Evolutionary conservation across 805 yeast genomes (phyloP), one percentile per base, ranked within the genome.

Genomic region (Kodamaea nitidulidarum): DNA sequence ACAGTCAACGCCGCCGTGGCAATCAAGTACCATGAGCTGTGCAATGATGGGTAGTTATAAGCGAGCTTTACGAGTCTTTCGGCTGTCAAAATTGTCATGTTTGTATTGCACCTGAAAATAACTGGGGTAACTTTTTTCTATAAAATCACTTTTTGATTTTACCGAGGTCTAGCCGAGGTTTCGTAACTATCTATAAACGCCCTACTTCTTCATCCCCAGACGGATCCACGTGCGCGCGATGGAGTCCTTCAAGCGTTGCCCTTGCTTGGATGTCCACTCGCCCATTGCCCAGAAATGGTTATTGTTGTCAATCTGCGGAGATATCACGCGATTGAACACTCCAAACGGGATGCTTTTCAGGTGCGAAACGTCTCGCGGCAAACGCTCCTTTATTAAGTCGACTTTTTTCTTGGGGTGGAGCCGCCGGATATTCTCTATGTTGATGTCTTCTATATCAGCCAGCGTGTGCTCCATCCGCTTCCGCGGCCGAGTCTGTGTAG

Each of bases 1-100:
- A 82, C 88, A 2, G 91, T 77, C 35, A 88, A 70, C 7, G 95
- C 77, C 0, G 91, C 84, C 7, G 93, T 84, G 0, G 95, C 91
- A 15, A 88, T 65, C 27, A 79, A 63, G 54, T 81, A 85, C 96
- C 96, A 90, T 15, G 75, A 55, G 46, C 70, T 64, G 30, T 68
- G 61, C 20, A 87, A 68, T 8, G 60, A 59, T 1, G 85, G 82
- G 55, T 77, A 76, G 27, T 69, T 57, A 50, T 67, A 67, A 1
- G 83, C 75, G 21, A 83, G 58, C 39, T 61, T 60, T 0, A 67
- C 67, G n/a, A 83, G 63, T 41, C 86, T 61, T 40, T 73, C 75
- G 1, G 84, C 69, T 0, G 80, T 80, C 7, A 81, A 54, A 5
- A 46, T 31, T 25, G 46, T 27, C 49, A 43, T 43, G 28, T 30